These are phyloP conservation scores for Achaetomiella virescens DNA, from an alignment of 495 filamentous ascomycete species.

Conservation along the genomic window DNA sequence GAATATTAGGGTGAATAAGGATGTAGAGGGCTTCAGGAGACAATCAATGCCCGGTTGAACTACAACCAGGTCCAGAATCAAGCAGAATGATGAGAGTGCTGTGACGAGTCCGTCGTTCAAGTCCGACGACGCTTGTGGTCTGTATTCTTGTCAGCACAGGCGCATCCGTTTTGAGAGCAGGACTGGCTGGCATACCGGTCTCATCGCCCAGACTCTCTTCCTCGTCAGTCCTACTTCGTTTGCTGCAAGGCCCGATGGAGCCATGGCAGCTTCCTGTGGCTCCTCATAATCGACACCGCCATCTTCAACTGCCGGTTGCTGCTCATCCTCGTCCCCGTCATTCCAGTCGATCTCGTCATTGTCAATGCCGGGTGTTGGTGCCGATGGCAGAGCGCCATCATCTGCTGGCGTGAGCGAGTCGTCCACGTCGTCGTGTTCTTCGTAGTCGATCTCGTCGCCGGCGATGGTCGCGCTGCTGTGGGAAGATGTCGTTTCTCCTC, in stretches of 20 bases:
- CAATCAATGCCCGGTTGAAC: slow-evolving; percentile 16
- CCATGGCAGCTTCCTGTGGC: slow-evolving; percentile 1
- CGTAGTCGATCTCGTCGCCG: slow-evolving; percentile 46
- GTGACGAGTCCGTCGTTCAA: slow-evolving; percentile 24
- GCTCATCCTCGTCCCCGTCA: slow-evolving; percentile 32
- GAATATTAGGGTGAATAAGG: slow-evolving; percentile 3
- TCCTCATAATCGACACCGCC: slow-evolving; percentile 28
- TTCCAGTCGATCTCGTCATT: slow-evolving; percentile 43
- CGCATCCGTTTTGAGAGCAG: background rate
- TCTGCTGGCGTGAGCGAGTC: slow-evolving; percentile 5
- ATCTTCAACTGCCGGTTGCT: slow-evolving; percentile 9
- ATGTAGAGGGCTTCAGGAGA: slow-evolving; percentile 16
- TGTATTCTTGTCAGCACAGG: slow-evolving; percentile 26
- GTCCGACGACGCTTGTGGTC: slow-evolving; percentile 49
- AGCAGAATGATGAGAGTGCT: background rate
- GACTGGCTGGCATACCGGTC: slow-evolving; percentile 31
- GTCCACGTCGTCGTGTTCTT: slow-evolving; percentile 31
- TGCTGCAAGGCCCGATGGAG: slow-evolving; percentile 18
- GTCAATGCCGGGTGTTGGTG: background rate
- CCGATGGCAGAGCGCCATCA: slow-evolving; percentile 10
- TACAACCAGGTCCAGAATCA: slow-evolving; percentile 16
- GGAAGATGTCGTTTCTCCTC: slow-evolving; percentile 13
- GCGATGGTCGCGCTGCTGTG: slow-evolving; percentile 39
- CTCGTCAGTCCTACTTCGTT: slow-evolving; percentile 29
- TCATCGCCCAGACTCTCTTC: slow-evolving; percentile 28